Evolutionary conservation across 441 rosid genomes (phyloP), one percentile per base, ranked within the genome.

Genomic region (Dalechampia spathulata): DNA sequence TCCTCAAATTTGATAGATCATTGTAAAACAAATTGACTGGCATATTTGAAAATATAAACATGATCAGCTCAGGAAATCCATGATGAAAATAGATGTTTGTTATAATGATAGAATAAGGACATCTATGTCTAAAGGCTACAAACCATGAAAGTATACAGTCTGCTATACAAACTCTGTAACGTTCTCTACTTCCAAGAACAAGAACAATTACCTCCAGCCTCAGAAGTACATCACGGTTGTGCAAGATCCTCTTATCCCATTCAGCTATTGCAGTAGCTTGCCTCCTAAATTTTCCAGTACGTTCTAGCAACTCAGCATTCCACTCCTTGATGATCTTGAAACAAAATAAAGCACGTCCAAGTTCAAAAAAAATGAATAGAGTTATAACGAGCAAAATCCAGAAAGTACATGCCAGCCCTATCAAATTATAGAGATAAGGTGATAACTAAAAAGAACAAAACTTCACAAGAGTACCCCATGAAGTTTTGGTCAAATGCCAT

Each of bases 191-290:
- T 8, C 23, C 7, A 27, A 32, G 11, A 7, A 30, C 37, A 26
- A 54, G 32, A 67, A 38, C 1, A 15, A 42, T 51, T 62, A 86
- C 97, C 97, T 92, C 99, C 74, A 89, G 96, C 67, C 87, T 82
- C 54, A 89, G 84, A 76, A 92, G 97, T 72, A 83, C 87, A 78
- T 89, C 96, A 58, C 96, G 97, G 61, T 92, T 92, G 57, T 78
- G 94, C 86, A 89, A 80, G 78, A 92, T 92, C 63, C 97, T 80
- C 72, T 86, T 86, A 69, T 92, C 97, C 99, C 97, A 92, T 57
- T 85, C 97, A 65, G 99, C 94, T 60, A 92, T 80, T 40, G 97
- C 96, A 74, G 66, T 77, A 57, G 99, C 99, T 67, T 92, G 97
- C 76, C 83, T 92, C 45, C 81, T 71, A 67, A 92, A 92, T 64